phyloP scores from a whole-genome alignment of 495 filamentous ascomycete species.

The Lophium mytilinum region DNA sequence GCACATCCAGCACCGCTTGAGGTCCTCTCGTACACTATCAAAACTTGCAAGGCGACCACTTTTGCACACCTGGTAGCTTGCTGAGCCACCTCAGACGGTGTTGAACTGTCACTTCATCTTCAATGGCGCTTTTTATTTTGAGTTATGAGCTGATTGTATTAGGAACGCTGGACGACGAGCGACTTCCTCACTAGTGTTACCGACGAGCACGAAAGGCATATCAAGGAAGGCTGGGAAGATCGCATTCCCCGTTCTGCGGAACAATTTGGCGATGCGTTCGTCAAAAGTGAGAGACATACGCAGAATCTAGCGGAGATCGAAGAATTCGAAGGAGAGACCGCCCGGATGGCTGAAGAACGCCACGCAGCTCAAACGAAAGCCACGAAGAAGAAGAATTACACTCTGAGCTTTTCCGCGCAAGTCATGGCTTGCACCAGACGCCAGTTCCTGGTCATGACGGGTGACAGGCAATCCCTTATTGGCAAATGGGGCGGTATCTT shows the following conservation, averaged over 20 bases:
- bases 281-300: slow-evolving; percentile 35
- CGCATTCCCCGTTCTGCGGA: slow-evolving; percentile 52
- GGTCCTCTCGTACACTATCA: too few relatives aligned
- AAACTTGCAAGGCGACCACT: too few relatives aligned
- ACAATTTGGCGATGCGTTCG: slow-evolving; percentile 50
- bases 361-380: slow-evolving; percentile 39
- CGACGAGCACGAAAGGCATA: slow-evolving; percentile 52
- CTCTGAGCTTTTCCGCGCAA: slow-evolving; percentile 58
- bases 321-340: slow-evolving; percentile 45
- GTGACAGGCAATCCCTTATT: slow-evolving; percentile 46
- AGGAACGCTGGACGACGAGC: slow-evolving; percentile 53
- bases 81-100: too few relatives aligned
- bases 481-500: slow-evolving; percentile 54
- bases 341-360: slow-evolving; percentile 40
- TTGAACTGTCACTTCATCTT: too few relatives aligned
- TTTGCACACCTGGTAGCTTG: too few relatives aligned
- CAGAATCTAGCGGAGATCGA: slow-evolving; percentile 31
- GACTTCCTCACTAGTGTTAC: slow-evolving; percentile 65
- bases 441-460: slow-evolving; percentile 58
- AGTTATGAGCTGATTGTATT: too few relatives aligned
- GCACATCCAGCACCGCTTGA: too few relatives aligned
- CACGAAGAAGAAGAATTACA: slow-evolving; percentile 57
- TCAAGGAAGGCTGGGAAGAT: slow-evolving; percentile 48
- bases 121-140: too few relatives aligned
- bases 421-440: slow-evolving; percentile 58